Base-by-base conservation (phyloP, 1,284 basidiomycete genomes). In the Puccinia polysora region DNA sequence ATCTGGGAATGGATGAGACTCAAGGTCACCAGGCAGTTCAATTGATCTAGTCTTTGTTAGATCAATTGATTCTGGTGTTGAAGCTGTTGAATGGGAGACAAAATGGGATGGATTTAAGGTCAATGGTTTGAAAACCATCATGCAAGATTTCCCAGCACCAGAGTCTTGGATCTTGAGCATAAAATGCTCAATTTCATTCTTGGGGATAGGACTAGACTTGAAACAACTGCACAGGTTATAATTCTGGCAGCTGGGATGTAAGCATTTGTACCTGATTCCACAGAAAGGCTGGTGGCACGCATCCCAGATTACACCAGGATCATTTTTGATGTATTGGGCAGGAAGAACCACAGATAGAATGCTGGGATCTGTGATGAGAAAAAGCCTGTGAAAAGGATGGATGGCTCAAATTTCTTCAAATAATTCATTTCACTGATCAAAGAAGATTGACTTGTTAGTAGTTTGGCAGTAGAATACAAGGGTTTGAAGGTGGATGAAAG, bases 161-260 rank as follows among this genome's bases (percentile, higher is more conserved):
- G 65, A 36, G 28, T 71, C 58, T 78, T 84, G 88, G 80, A 91
- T 84, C 84, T 93, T 94, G 78, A 93, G 80, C 81, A 93, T 80
- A 0, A 89, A 86, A 78, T 94, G 91, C 45, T 82, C 84, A 6
- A 80, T 76, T 0, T 89, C 89, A 78, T 94, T 91, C 10, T 88
- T 83, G 3, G 87, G 80, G 73, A 90, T 89, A 0, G 91, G 90
- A 63, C 85, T 82, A 0, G 89, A 86, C 81, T 94, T 91, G 80
- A 91, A 94, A 73, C 82, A 81, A 75, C 85, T 84, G 81, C 91
- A 94, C 18, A 94, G 83, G 77, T 94, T 91, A 76, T 87, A 92
- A 80, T 94, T 89, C 0, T 84, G 84, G 80, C 91, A 94, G 18
- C 83, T 80, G 18, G 86, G 84, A 79, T 92, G 88, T 85, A 89